Evolutionary conservation across 2,329 filamentous ascomycete species (phyloP), one percentile per base, ranked within the genome.

Genomic region (Diplocarpon mali): DNA sequence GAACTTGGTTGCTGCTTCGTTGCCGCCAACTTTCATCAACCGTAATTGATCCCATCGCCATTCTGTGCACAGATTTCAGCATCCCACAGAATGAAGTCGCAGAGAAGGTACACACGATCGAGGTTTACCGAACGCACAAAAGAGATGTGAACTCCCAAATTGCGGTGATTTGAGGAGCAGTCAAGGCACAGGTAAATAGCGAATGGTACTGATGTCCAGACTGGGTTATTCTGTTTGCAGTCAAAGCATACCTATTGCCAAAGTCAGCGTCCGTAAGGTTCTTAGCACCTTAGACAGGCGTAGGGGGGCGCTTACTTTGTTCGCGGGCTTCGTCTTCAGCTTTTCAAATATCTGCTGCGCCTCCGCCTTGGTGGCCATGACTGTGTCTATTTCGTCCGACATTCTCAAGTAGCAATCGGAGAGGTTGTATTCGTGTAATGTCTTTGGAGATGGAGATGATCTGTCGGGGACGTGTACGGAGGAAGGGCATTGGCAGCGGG

Each of bases 21-120:
- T 98, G 46, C 92, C 92, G 54, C 92, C 92, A 13, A 96, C 88
- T 69, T 98, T 98, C 90, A 98, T 96, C 46, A 90, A 68, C 42
- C 92, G 85, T 49, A 98, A 75, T 65, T 98, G 92, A 56, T 95
- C 88, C 92, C 92, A 98, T 84, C 95, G 88, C 92, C 92, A 98
- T 71, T 82, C 85, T 58, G 31, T 31, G 35, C 17, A 38, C 52
- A 46, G 52, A 53, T 64, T 51, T 24, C 4, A 24, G 20, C 20
- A 24, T 24, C 20, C 7, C 7, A 4, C 20, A 4, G 20, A 24
- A 3, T 24, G 7, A 24, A 24, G 20, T 24, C 20, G 20, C 20
- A 24, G 20, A 24, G 20, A 24, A 24, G 7, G 62, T 59, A 71
- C 87, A 63, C 85, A 96, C 90, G 88, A 66, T 98, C 92, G 65